Conservation (phyloP, 2,329 filamentous ascomycete genomes). For the Microsporum audouinii region DNA sequence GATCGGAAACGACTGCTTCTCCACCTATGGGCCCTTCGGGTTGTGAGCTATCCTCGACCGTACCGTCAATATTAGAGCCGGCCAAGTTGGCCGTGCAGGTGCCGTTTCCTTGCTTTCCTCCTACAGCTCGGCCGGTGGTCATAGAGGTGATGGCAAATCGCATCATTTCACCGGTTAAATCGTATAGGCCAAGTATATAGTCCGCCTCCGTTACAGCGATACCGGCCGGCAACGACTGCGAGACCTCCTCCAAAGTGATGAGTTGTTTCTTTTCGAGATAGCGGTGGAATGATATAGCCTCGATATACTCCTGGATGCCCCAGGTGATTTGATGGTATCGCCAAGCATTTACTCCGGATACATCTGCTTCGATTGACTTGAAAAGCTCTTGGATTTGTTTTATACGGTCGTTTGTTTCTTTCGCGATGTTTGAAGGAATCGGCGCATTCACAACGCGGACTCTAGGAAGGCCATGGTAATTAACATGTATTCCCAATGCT, state of each 20-base stretch:
- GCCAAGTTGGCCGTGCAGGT: conserved; percentile 3
- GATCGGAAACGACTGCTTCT: conserved; percentile 56
- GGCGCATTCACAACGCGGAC: conserved; percentile 32
- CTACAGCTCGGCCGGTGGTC: conserved; percentile 54
- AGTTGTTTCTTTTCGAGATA: conserved; percentile 71
- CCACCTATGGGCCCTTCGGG: conserved; percentile 31
- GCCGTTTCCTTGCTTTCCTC: conserved; percentile 15
- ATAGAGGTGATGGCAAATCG: conserved; percentile 83
- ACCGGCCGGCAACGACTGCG: conserved; percentile 32
- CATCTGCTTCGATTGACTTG: conserved; percentile 54
- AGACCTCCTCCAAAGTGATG: conserved; percentile 55
- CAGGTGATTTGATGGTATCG: conserved; percentile 70
- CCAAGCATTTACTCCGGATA: conserved; percentile 66
- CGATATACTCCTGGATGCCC: conserved; percentile 87
- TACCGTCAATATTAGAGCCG: conserved; percentile 7
- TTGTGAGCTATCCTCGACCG: conserved; percentile 15
- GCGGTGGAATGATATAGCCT: conserved; percentile 77
- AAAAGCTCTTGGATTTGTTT: conserved; percentile 61
- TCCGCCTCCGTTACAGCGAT: conserved; percentile 66
- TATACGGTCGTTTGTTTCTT: conserved; percentile 59
- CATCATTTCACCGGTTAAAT: conserved; percentile 95
- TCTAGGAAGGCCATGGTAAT: conserved; percentile 16
- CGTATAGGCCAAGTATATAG: conserved; percentile 82
- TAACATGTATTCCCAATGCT: not conserved
- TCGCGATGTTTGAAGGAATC: conserved; percentile 56